Evolutionary conservation across 1,284 basidiomycete species (phyloP).

Genomic region (Trichosporon sp.): DNA sequence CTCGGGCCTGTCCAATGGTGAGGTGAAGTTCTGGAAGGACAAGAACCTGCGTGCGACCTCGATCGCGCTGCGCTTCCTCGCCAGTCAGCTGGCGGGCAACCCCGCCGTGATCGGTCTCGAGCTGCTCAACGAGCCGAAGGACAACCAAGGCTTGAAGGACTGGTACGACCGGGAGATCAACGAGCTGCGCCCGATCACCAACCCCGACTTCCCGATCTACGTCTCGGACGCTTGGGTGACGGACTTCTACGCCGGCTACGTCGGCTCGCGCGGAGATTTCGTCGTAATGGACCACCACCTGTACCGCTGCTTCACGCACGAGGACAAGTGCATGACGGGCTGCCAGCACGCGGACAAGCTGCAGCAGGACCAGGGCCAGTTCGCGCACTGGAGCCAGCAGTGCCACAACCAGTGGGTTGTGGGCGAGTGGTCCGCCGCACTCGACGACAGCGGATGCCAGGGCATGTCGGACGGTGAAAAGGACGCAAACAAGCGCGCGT

Average conservation of each 20-base stretch:
- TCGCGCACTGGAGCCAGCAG: conserved; percentile 16
- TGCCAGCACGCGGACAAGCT: conserved; percentile 55
- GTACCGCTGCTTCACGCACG: conserved; percentile 60
- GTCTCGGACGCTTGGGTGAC: conserved; percentile 74
- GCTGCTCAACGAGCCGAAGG: conserved; percentile 75
- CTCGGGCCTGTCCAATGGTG: conserved; percentile 43
- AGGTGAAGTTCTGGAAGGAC: conserved; percentile 43
- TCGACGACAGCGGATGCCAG: conserved; percentile 62
- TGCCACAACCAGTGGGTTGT: conserved; percentile 61
- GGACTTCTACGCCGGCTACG: conserved; percentile 60
- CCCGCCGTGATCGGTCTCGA: conserved; percentile 74
- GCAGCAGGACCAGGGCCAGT: conserved; percentile 19
- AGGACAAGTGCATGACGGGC: conserved; percentile 58
- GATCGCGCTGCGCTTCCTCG: conserved; percentile 52
- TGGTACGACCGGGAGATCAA: conserved; percentile 64
- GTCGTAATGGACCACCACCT: conserved; percentile 76
- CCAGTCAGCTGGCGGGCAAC: conserved; percentile 48
- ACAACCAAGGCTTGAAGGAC: conserved; percentile 52
- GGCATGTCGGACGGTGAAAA: conserved; percentile 47
- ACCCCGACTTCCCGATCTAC: conserved; percentile 61
- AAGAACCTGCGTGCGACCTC: conserved; percentile 58
- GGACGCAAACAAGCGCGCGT: conserved; percentile 54
- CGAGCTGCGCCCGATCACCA: conserved; percentile 54
- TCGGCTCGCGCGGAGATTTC: conserved; percentile 50
- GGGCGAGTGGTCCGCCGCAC: conserved; percentile 77